Evolutionary conservation across 2,329 filamentous ascomycete genomes (phyloP), one percentile per base, ranked within the genome.

Genomic region (Aureobasidium sp.): DNA sequence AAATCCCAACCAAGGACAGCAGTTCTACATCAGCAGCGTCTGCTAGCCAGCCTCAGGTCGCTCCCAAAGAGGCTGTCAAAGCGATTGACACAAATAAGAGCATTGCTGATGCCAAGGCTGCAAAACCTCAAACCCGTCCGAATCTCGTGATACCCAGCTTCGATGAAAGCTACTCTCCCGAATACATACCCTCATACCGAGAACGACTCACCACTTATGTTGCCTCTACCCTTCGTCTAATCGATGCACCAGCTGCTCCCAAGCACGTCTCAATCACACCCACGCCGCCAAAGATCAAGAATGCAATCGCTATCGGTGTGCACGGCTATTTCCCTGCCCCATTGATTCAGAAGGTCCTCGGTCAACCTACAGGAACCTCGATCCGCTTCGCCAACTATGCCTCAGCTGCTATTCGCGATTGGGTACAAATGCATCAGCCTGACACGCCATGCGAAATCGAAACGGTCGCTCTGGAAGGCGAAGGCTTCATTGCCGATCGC

Each of bases 281-380:
- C 48, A 84, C 89, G 8, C 80, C 84, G 0, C 68, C 70, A 34
- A 88, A 83, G 66, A 85, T 97, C 51, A 90, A 85, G 70, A 94
- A 88, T 67, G 94, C 94, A 13, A 81, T 99, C 5, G 91, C 92
- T 1, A 96, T 99, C 67, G 94, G 94, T 42, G 86, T 99, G 1
- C 94, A 99, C 73, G 94, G 94, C 0, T 88, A 96, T 64, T 97
- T 97, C 67, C 94, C 94, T 0, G 91, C 91, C 0, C 85, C 88
- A 0, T 84, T 95, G 46, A 81, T 99, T 39, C 87, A 94, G n/a
- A 89, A 88, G 23, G 89, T 99, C 67, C 87, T 97, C 17, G 94
- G 94, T 0, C 93, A 96, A 68, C 94, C 94, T 0, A 99, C 92
- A 0, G 94, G 94, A 6, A 99, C 94, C 0, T 97, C 93, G 0